A percentile compares a stretch with the other conserved stretches of the same genome.
phyloP scores from a whole-genome alignment of 306 rosid genomes.

The Acacia melanoxylon region DNA sequence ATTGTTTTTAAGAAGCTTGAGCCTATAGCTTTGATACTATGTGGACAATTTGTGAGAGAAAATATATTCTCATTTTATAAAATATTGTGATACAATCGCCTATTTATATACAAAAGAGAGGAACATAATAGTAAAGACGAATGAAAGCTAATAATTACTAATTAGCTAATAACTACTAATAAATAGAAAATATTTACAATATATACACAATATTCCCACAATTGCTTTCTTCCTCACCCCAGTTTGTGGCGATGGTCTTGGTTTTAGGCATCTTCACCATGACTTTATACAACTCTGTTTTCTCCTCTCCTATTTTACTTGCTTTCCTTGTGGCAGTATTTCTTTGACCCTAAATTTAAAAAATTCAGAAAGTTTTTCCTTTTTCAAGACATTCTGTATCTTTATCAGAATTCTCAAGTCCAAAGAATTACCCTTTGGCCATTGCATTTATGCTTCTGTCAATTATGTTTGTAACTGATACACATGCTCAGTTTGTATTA shows the following conservation, averaged over 20 bases:
- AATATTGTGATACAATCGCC: too few relatives aligned
- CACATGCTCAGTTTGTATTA: conserved; percentile 9
- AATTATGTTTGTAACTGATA: conserved; percentile 5
- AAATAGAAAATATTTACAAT: too few relatives aligned
- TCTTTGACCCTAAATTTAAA: not conserved
- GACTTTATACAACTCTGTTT: not conserved
- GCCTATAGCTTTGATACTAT: too few relatives aligned
- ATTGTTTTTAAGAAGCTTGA: too few relatives aligned
- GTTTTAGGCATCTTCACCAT: not conserved
- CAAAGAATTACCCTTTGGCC: not conserved
- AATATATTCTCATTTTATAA: too few relatives aligned
- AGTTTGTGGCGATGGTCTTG: not conserved
- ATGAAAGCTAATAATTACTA: too few relatives aligned
- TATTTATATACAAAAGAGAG: too few relatives aligned
- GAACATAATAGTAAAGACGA: too few relatives aligned
- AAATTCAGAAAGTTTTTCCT: not conserved
- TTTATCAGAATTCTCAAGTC: not conserved
- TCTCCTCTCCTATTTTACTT: not conserved
- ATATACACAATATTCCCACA: too few relatives aligned
- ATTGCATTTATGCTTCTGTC: conserved; percentile 15
- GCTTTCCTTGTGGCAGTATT: not conserved
- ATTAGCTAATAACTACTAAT: too few relatives aligned
- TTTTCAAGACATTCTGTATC: not conserved
- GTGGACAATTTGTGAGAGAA: too few relatives aligned
- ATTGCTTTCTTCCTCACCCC: not conserved